Conservation (phyloP, 2,329 filamentous ascomycete species). For the Hypoxylon sp. region DNA sequence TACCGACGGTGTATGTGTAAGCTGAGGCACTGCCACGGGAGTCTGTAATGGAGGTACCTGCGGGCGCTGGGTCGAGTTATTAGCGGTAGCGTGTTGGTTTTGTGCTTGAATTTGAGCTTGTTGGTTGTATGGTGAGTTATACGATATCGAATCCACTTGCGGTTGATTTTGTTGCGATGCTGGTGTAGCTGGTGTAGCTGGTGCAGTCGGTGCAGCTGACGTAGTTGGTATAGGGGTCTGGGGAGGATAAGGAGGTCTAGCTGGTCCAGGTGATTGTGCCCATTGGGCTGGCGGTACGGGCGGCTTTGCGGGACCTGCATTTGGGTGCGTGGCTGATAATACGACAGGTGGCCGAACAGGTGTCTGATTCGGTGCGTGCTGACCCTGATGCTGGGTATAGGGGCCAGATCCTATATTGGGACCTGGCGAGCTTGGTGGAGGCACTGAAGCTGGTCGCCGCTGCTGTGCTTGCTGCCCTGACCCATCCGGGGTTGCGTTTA, state of each 20-base stretch:
- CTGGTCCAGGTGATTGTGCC: constrained; percentile 42
- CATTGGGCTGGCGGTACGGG: constrained; percentile 45
- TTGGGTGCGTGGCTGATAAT: constrained; percentile 43
- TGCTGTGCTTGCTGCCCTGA: constrained; percentile 48
- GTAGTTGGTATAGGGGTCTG: constrained; percentile 47
- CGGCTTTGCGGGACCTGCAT: constrained; percentile 39
- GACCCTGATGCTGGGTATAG: constrained; percentile 44
- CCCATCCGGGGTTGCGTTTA: constrained; percentile 53
- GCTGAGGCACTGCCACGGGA: constrained; percentile 41
- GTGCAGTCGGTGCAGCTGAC: constrained; percentile 45
- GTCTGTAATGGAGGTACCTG: constrained; percentile 45
- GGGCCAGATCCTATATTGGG: constrained; percentile 39
- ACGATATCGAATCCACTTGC: constrained; percentile 40
- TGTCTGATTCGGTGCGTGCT: constrained; percentile 43
- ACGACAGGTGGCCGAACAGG: constrained; percentile 48
- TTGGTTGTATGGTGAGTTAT: constrained; percentile 52
- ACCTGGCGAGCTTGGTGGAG: constrained; percentile 29
- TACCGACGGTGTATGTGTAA: constrained; percentile 40
- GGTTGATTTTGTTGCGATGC: constrained; percentile 44
- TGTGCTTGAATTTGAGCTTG: constrained; percentile 50
- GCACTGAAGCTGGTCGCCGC: constrained; percentile 41
- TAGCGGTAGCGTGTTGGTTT: constrained; percentile 41
- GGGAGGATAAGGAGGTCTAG: constrained; percentile 44
- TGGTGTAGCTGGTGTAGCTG: constrained; percentile 48
- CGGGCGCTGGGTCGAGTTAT: constrained; percentile 45